Base-by-base conservation (phyloP, 2,329 filamentous ascomycete genomes). In the Sphaerostilbella broomeana region DNA sequence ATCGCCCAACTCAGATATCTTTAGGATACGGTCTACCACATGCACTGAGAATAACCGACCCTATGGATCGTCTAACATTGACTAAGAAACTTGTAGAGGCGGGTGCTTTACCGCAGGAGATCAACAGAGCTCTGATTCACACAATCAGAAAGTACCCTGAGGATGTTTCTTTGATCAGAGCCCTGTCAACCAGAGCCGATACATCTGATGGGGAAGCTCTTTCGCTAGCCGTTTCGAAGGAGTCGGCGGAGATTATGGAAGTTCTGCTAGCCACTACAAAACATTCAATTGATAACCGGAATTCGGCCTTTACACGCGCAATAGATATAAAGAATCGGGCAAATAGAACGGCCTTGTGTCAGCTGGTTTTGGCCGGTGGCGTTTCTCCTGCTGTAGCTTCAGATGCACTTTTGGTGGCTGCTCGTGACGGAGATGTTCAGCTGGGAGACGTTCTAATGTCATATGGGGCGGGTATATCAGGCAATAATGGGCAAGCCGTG, bases 401-500 rank as follows among this genome's bases (percentile, higher is more conserved):
- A 0, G 64, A 68, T 13, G 71, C 71, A 1, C 53, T 79, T 1
- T 56, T 77, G 1, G 55, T 65, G 1, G 73, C 73, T 1, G 70
- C 73, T 1, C 60, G 68, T 0, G 71, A 76, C 13, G 71, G 71
- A 1, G 75, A 79, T 44, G 43, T 75, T 7, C 57, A 62, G 6
- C 64, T 77, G 2, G 70, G 71, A 12, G 64, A 64, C 20, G 55
- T 75, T 2, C 61, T 79, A 6, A 65, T 77, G 35, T 57, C 64
- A 7, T 62, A 75, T 32, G 73, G 74, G 1, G 75, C 71, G 1
- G 70, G 60, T 30, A 63, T 72, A 3, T 67, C 72, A 3, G 65
- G 69, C 30, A 67, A 68, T 8, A 66, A 70, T 18, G 73, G 73
- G 5, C 68, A 75, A 40, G 70, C 72, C 3, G 62, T 79, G 7